These are phyloP conservation scores for Xylaria grammica DNA, from an alignment of 495 filamentous ascomycete species.

Conservation along the genomic window DNA sequence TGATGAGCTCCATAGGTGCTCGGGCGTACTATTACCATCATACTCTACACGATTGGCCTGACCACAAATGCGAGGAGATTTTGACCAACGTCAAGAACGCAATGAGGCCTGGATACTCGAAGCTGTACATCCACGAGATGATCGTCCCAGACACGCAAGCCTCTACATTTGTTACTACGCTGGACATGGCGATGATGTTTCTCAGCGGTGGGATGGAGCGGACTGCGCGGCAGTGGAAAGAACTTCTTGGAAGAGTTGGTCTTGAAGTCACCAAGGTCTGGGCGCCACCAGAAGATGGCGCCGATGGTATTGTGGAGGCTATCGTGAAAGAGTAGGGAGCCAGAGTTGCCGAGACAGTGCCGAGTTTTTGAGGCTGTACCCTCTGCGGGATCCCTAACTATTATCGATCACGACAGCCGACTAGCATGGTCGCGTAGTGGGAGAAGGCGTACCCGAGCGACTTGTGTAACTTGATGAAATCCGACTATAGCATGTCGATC, in stretches of 20 bases:
- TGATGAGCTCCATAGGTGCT: slow-evolving; percentile 28
- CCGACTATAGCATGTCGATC: no score
- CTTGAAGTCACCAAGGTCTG: slow-evolving; percentile 50
- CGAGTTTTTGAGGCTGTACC: no score
- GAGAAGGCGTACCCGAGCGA: no score
- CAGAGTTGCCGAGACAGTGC: no score
- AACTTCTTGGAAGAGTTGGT: slow-evolving; percentile 40
- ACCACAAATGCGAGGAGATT: slow-evolving; percentile 41
- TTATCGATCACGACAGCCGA: no score
- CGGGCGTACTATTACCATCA: slow-evolving; percentile 45
- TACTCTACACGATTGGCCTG: slow-evolving; percentile 52
- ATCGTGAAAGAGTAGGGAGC: not conserved
- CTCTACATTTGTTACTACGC: slow-evolving; percentile 47
- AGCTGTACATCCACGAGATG: slow-evolving; percentile 58
- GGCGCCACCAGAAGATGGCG: slow-evolving; percentile 22
- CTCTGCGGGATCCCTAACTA: no score
- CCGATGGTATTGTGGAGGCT: slow-evolving; percentile 15
- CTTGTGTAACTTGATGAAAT: no score
- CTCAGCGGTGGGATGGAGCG: slow-evolving; percentile 37
- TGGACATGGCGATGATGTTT: slow-evolving; percentile 43
- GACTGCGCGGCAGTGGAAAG: slow-evolving; percentile 37
- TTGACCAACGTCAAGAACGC: slow-evolving; percentile 44
- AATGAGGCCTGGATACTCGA: slow-evolving; percentile 41
- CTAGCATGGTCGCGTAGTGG: no score
- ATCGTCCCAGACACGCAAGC: slow-evolving; percentile 52